Evolutionary conservation across 371 early-diverging fungal species (phyloP), one percentile per base, ranked within the genome.

Genomic region (Coemansia linderi): DNA sequence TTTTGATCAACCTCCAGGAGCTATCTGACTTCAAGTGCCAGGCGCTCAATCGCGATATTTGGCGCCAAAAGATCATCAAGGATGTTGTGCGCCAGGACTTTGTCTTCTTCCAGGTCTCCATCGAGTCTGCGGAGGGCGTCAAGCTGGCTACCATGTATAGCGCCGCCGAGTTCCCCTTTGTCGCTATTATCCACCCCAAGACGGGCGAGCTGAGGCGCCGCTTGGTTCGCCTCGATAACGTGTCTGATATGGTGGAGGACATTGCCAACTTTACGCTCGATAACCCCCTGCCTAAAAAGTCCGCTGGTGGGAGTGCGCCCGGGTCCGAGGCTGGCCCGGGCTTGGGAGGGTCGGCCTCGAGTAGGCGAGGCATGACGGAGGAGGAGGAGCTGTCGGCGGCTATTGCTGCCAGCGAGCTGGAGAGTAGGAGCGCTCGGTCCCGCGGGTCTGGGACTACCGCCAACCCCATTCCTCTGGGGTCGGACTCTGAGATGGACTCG

Each of bases 351-450:
- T 60, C 56, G 74, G 36, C 59, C 88, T 1, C 81, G 83, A n/a
- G 92, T 19, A 19, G 41, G 9, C 63, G 60, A 50, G 43, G 91
- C 39, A 87, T 95, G 88, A 87, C 90, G 12, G 97, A 96, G 82
- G 97, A 95, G 39, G 96, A 96, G 67, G 93, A 93, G 68, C 75
- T 95, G 31, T 85, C 88, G 36, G 87, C 91, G 15, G 95, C 95
- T 13, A 87, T 95, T 65, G 87, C 85, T 38, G 93, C 92, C 3
- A 89, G 90, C 22, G 81, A 87, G 72, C 82, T 83, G 22, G 81
- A 75, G 13, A 77, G 61, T 59, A 58, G 36, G 4, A n/a, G 27
- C 29, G 31, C 58, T 13, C 63, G 56, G 39, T 43, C 37, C 17
- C 27, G 41, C 5, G 31, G 41, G 13, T 33, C 56, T 7, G 65